Conservation (phyloP, 495 filamentous ascomycete species). For the Penicillium cataractarum region DNA sequence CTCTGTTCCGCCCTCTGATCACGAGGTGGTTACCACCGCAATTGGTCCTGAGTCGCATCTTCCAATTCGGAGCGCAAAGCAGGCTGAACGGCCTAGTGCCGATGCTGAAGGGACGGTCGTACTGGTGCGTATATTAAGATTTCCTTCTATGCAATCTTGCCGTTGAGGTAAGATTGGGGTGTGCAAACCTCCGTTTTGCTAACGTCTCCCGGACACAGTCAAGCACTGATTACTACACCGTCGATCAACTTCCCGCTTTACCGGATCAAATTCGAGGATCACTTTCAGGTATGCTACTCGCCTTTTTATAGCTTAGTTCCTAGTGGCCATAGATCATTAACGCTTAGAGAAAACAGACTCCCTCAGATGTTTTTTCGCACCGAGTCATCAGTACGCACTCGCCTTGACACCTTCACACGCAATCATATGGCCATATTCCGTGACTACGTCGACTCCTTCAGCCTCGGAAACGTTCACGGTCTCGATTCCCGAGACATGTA, state of each 20-base stretch:
- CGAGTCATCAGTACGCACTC: constrained; percentile 72
- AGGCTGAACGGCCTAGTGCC: constrained; percentile 47
- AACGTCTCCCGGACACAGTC: constrained; percentile 57
- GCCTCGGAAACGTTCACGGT: constrained; percentile 75
- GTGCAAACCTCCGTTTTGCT: constrained; percentile 20
- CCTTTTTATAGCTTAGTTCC: constrained; percentile 14
- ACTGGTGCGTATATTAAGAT: constrained; percentile 54
- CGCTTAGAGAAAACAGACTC: constrained; percentile 29
- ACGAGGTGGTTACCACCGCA: constrained; percentile 15
- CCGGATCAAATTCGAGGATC: constrained; percentile 71
- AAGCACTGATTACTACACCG: constrained; percentile 82
- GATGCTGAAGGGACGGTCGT: constrained; percentile 63
- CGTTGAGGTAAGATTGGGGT: not conserved
- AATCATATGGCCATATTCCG: constrained; percentile 83
- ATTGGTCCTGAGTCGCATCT: constrained; percentile 46
- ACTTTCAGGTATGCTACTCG: constrained; percentile 53
- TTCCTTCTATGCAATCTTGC: constrained; percentile 7
- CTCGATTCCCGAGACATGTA: constrained; percentile 72
- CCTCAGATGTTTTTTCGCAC: constrained; percentile 61
- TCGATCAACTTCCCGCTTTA: constrained; percentile 79
- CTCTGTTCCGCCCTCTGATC: constrained; percentile 14
- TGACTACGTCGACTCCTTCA: constrained; percentile 52
- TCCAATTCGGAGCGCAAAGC: constrained; percentile 63
- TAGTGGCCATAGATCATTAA: constrained; percentile 20
- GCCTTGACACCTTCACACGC: constrained; percentile 78